Evolutionary conservation across 129 eudicot species (phyloP).

Genomic region (Solidago caesia): DNA sequence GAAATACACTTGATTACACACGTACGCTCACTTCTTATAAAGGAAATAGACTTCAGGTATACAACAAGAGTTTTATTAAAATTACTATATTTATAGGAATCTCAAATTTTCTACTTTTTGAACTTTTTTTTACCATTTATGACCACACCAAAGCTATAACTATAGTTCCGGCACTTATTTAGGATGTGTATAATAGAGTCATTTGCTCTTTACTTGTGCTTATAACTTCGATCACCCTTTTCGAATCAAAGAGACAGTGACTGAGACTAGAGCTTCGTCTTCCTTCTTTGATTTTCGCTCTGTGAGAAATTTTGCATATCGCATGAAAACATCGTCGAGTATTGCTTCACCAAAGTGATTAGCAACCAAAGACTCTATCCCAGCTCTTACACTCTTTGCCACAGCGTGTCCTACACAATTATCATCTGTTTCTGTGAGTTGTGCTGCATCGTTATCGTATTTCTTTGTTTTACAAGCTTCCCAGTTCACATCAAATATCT

Average conservation of each 20-base stretch:
- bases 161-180: neutral
- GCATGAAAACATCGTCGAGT: constrained; percentile 43
- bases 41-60: neutral
- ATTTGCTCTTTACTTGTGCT: too few relatives aligned
- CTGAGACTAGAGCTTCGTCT: constrained; percentile 28
- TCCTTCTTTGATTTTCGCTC: constrained; percentile 28
- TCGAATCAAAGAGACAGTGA: constrained; percentile 36
- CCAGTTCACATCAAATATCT: constrained; percentile 43
- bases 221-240: neutral
- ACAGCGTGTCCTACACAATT: constrained; percentile 29
- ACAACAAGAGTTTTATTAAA: neutral
- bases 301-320: constrained; percentile 27
- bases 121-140: neutral
- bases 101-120: neutral
- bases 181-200: too few relatives aligned
- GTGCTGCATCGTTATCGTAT: neutral
- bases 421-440: neutral
- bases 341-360: constrained; percentile 50
- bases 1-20: too few relatives aligned
- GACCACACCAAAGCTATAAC: neutral
- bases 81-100: neutral
- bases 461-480: constrained; percentile 20
- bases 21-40: neutral
- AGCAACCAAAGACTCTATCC: constrained; percentile 39
- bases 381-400: constrained; percentile 46